These are phyloP conservation scores for Penicillium turbatum DNA, from an alignment of 495 filamentous ascomycete species.

Conservation along the genomic window DNA sequence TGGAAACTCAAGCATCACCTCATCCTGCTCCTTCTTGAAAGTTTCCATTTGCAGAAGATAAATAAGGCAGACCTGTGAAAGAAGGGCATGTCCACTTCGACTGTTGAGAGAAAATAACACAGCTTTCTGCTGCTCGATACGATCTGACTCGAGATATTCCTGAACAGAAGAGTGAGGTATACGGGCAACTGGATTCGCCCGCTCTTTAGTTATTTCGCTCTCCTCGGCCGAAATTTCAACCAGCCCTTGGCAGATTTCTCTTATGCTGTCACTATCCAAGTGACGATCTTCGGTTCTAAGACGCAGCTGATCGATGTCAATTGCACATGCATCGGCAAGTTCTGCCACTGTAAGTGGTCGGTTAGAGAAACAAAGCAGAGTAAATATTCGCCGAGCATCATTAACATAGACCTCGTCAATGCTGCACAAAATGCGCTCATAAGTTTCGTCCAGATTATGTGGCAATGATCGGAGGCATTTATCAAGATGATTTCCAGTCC, in stretches of 20 bases:
- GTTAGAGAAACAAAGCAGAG: constrained; percentile 27
- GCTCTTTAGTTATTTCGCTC: too few relatives aligned
- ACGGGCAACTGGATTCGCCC: constrained; percentile 11
- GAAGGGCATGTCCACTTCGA: too few relatives aligned
- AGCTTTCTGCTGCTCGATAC: constrained; percentile 24
- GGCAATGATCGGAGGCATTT: constrained; percentile 30
- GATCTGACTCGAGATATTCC: constrained; percentile 39
- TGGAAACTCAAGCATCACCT: too few relatives aligned
- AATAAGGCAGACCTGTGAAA: too few relatives aligned
- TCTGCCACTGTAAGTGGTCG: constrained; percentile 29
- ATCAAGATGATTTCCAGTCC: constrained; percentile 24
- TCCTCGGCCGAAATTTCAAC: constrained; percentile 16
- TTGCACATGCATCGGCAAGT: constrained; percentile 25
- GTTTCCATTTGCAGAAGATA: too few relatives aligned
- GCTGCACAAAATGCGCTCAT: constrained; percentile 30
- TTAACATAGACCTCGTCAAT: constrained; percentile 20
- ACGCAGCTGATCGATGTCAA: constrained; percentile 14
- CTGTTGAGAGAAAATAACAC: too few relatives aligned
- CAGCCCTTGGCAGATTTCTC: constrained; percentile 31
- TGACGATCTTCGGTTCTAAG: too few relatives aligned
- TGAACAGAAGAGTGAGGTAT: constrained; percentile 41
- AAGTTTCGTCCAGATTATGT: constrained; percentile 33
- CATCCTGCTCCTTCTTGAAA: too few relatives aligned
- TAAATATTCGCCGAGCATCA: constrained; percentile 28
- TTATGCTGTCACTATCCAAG: constrained; percentile 21